phyloP scores from a whole-genome alignment of 176 grass and related monocot species.

The Hyparrhenia diplandra region DNA sequence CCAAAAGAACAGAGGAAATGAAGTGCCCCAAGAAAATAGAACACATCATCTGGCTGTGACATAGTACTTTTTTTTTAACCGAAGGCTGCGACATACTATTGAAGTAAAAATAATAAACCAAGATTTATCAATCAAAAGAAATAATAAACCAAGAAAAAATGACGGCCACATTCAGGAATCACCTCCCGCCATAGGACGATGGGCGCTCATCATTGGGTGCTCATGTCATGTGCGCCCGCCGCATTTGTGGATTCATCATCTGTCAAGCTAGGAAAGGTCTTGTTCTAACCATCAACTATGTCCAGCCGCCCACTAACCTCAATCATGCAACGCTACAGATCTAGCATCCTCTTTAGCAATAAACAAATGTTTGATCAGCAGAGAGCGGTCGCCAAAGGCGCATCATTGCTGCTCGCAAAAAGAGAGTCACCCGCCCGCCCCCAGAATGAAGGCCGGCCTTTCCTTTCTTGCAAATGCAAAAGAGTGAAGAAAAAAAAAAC shows the following conservation, averaged over 20 bases:
- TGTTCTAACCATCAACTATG: slow-evolving; percentile 20
- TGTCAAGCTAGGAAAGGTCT: slow-evolving; percentile 17
- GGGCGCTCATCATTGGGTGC: background rate
- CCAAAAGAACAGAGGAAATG: slow-evolving; percentile 2
- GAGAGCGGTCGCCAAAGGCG: slow-evolving; percentile 11
- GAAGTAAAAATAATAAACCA: slow-evolving; percentile 9
- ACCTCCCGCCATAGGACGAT: background rate
- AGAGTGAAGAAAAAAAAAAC: no score
- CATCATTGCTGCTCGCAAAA: slow-evolving; percentile 9
- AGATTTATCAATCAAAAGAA: background rate
- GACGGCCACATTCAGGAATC: background rate
- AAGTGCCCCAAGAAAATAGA: background rate
- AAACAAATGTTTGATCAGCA: slow-evolving; percentile 22
- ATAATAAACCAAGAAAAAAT: background rate
- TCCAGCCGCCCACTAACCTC: background rate
- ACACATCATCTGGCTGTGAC: background rate
- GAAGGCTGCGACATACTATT: background rate
- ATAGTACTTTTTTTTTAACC: background rate
- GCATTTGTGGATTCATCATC: background rate
- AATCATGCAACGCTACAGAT: slow-evolving; percentile 44
- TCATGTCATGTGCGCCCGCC: slow-evolving; percentile 19
- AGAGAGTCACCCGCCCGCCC: background rate
- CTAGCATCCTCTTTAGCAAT: slow-evolving; percentile 25
- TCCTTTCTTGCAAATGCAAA: background rate
- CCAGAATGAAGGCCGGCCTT: background rate